Evolutionary conservation across 2,329 filamentous ascomycete genomes (phyloP).

Genomic region (Periconia macrospinosa): DNA sequence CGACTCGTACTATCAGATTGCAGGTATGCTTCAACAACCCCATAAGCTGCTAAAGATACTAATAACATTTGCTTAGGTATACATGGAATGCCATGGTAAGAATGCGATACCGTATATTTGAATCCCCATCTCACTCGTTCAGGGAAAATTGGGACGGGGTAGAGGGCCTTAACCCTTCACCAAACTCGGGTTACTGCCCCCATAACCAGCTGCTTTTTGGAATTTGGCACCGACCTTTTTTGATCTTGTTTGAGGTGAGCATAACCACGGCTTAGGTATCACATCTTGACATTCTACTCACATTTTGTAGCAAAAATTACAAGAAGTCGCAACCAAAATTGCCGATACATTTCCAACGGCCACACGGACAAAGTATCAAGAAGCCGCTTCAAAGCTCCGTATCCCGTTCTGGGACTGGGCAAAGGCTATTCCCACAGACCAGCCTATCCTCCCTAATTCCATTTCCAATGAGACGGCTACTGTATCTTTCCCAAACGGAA

Average conservation of each 20-base stretch:
- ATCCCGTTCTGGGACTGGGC: constrained; percentile 27
- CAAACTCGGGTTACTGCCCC: constrained; percentile 66
- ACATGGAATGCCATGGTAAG: constrained; percentile 22
- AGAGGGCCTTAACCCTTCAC: constrained; percentile 32
- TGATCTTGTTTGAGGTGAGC: constrained; percentile 60
- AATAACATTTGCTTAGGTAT: constrained; percentile 11
- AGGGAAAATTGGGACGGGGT: constrained; percentile 57
- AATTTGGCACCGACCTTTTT: constrained; percentile 81
- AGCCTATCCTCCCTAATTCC: constrained; percentile 39
- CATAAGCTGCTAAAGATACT: background rate
- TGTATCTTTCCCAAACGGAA: constrained; percentile 13
- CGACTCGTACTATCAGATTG: constrained; percentile 75
- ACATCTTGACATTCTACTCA: background rate
- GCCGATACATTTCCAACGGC: constrained; percentile 10
- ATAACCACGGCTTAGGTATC: constrained; percentile 6
- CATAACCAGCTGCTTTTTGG: constrained; percentile 78
- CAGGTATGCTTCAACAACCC: constrained; percentile 54
- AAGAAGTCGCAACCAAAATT: constrained; percentile 10
- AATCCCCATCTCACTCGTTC: constrained; percentile 17
- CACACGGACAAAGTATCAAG: constrained; percentile 7
- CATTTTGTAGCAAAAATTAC: constrained; percentile 20
- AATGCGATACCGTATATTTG: background rate
- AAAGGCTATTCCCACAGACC: constrained; percentile 6
- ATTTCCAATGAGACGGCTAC: constrained; percentile 31
- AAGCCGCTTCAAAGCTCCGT: constrained; percentile 17